A percentile compares a stretch with the other conserved stretches of the same genome.
These are phyloP conservation scores for Penicillium alfredii DNA, from an alignment of 495 filamentous ascomycete genomes.

Conservation along the genomic window DNA sequence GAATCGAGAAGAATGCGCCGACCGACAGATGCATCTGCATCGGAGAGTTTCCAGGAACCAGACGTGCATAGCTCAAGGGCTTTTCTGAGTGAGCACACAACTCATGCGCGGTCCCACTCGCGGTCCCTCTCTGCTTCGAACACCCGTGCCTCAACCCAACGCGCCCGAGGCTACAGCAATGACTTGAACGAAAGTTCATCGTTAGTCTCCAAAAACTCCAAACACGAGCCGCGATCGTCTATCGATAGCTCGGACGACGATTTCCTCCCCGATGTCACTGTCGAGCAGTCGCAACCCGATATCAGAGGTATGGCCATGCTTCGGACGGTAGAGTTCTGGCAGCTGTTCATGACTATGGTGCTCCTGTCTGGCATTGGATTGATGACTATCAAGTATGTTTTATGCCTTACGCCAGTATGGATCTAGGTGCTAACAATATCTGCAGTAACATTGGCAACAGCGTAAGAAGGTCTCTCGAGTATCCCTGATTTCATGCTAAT, in stretches of 20 bases:
- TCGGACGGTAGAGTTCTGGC: constrained; percentile 78
- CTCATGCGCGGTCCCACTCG: constrained; percentile 32
- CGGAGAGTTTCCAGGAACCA: constrained; percentile 51
- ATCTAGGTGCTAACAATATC: constrained; percentile 29
- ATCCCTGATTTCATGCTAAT: too few relatives aligned
- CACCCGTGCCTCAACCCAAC: constrained; percentile 37
- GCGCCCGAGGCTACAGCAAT: constrained; percentile 22
- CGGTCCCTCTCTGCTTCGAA: too few relatives aligned
- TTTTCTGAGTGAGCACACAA: constrained; percentile 24
- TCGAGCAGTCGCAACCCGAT: constrained; percentile 69
- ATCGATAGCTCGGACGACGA: constrained; percentile 36
- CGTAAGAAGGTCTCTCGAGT: too few relatives aligned
- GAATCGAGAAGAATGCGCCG: constrained; percentile 58
- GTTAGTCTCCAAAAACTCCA: constrained; percentile 70
- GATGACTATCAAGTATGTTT: constrained; percentile 96
- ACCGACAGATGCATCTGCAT: constrained; percentile 45
- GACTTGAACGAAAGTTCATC: constrained; percentile 73
- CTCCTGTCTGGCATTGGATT: constrained; percentile 86
- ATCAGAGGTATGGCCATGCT: constrained; percentile 80
- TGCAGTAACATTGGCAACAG: constrained; percentile 91
- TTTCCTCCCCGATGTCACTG: constrained; percentile 31
- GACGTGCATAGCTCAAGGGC: constrained; percentile 54
- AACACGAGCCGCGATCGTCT: constrained; percentile 24
- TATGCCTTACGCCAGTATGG: background rate
- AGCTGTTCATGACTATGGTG: constrained; percentile 78